Conservation (phyloP, 2,329 filamentous ascomycete species). For the Malbranchea zuffiana region DNA sequence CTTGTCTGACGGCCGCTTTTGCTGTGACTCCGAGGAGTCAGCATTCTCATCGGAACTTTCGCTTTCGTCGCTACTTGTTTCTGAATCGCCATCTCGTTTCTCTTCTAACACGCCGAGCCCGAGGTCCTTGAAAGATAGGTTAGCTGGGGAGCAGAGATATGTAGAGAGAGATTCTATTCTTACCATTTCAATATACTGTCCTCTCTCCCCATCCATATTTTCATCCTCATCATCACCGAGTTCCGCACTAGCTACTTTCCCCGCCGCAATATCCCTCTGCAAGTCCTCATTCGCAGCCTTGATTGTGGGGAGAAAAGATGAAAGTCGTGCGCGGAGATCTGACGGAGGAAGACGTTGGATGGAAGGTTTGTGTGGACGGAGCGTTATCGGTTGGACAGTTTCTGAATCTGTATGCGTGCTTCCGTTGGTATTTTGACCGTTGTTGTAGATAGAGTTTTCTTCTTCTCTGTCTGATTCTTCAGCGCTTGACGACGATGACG, state of each 20-base stretch:
- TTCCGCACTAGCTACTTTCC: slow-evolving; percentile 14
- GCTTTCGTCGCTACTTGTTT: slow-evolving; percentile 9
- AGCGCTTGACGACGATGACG: slow-evolving; percentile 12
- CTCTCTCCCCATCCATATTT: slow-evolving; percentile 3
- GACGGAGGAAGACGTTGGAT: slow-evolving; percentile 23
- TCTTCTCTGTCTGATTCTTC: slow-evolving; percentile 17
- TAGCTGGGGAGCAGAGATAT: slow-evolving; percentile 3
- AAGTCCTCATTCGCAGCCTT: slow-evolving; percentile 35
- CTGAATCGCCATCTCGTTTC: slow-evolving; percentile 19
- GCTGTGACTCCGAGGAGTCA: background rate
- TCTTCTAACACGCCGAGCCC: slow-evolving; percentile 37
- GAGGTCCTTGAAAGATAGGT: slow-evolving; percentile 26
- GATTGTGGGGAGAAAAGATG: slow-evolving; percentile 33
- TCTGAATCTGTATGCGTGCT: too few relatives aligned
- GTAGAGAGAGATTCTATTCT: background rate
- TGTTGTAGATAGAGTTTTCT: too few relatives aligned
- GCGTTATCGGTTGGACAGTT: background rate
- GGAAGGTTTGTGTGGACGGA: slow-evolving; percentile 26
- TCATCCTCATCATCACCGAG: slow-evolving; percentile 8
- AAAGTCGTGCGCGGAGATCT: slow-evolving; percentile 28
- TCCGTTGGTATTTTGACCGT: too few relatives aligned
- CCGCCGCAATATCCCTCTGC: slow-evolving; percentile 29
- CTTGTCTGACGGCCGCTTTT: background rate
- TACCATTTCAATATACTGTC: slow-evolving; percentile 18
- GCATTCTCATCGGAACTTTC: slow-evolving; percentile 11